phyloP scores from a whole-genome alignment of 2,329 filamentous ascomycete genomes.

The Cladosporium sp. region DNA sequence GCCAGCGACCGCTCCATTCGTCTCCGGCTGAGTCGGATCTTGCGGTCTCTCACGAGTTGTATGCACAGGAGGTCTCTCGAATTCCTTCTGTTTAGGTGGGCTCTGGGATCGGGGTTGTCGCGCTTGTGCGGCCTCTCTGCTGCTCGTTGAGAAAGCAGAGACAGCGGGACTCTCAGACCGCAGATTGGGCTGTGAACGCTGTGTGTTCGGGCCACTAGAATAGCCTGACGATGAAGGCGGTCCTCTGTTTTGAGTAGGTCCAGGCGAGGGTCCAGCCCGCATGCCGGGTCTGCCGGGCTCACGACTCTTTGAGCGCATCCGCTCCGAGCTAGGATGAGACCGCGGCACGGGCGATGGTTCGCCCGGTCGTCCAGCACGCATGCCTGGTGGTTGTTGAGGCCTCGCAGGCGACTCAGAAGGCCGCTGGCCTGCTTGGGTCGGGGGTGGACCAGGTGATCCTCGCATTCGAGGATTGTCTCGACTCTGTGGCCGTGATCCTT shows the following conservation, averaged over 20 bases:
- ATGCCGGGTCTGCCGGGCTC: constrained; percentile 18
- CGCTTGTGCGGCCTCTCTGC: background rate
- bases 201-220: background rate
- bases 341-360: constrained; percentile 15
- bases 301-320: constrained; percentile 28
- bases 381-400: background rate
- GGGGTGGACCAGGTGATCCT: constrained; percentile 25
- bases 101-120: constrained; percentile 15
- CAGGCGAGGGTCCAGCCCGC: constrained; percentile 24
- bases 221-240: constrained; percentile 1
- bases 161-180: constrained; percentile 16
- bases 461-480: constrained; percentile 26
- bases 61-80: constrained; percentile 2
- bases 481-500: constrained; percentile 22
- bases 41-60: background rate
- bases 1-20: constrained; percentile 1
- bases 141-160: constrained; percentile 5
- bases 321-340: constrained; percentile 28
- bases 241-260: constrained; percentile 11
- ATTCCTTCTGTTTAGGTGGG: constrained; percentile 15
- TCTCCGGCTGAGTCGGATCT: background rate
- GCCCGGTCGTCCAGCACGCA: background rate
- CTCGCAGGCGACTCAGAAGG: constrained; percentile 12
- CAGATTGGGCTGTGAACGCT: constrained; percentile 9
- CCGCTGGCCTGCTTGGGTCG: constrained; percentile 22